A percentile compares a stretch with the other conserved stretches of the same genome.
Conservation (phyloP, 805 yeast species). For the Suhomyces faveliae region DNA sequence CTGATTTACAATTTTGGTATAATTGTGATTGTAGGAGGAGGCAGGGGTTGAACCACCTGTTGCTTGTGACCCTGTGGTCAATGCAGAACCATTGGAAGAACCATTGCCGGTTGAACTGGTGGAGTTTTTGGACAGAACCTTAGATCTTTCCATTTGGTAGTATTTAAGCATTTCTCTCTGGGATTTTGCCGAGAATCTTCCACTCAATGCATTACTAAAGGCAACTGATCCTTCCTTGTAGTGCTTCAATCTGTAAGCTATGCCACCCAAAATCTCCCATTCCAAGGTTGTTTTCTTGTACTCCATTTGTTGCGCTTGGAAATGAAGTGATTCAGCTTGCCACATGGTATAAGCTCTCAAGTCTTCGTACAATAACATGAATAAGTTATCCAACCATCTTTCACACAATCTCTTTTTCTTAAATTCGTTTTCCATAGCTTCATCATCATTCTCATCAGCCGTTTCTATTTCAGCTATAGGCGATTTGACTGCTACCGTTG, state of each 20-base stretch:
- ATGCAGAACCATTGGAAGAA: slow-evolving; percentile 4
- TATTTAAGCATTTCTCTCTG: slow-evolving; percentile 70
- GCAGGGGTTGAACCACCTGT: neutral
- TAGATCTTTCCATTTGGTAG: slow-evolving; percentile 52
- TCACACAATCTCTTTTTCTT: slow-evolving; percentile 67
- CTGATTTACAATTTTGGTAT: slow-evolving; percentile 38
- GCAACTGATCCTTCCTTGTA: slow-evolving; percentile 85
- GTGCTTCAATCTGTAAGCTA: slow-evolving; percentile 84
- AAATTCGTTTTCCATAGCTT: slow-evolving; percentile 41
- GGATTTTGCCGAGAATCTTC: slow-evolving; percentile 78
- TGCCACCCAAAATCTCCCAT: slow-evolving; percentile 89
- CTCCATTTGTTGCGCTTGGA: slow-evolving; percentile 81
- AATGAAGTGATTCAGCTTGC: slow-evolving; percentile 88
- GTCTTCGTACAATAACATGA: slow-evolving; percentile 70
- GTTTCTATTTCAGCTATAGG: slow-evolving; percentile 24
- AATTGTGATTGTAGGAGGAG: slow-evolving; percentile 26
- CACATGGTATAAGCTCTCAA: slow-evolving; percentile 83
- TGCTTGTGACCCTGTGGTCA: neutral
- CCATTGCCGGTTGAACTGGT: slow-evolving; percentile 9
- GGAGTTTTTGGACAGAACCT: slow-evolving; percentile 31
- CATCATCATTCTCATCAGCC: slow-evolving; percentile 12
- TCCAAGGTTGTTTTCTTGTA: slow-evolving; percentile 78
- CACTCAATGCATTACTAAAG: slow-evolving; percentile 65
- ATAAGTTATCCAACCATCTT: slow-evolving; percentile 70
- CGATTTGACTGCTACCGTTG: slow-evolving; percentile 39